phyloP scores from a whole-genome alignment of 345 rosid species.

The Microthlaspi erraticum region DNA sequence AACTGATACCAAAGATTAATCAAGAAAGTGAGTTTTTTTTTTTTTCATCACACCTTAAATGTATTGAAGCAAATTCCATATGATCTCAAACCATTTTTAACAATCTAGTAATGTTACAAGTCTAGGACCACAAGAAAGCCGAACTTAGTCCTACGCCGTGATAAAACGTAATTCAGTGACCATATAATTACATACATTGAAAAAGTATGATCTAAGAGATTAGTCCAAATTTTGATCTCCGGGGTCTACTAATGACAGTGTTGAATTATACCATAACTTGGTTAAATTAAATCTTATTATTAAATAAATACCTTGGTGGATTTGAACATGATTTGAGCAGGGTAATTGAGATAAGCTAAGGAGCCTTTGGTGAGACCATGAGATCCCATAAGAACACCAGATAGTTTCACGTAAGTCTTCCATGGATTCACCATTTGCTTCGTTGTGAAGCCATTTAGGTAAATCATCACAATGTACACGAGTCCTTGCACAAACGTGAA shows the following conservation, averaged over 20 bases:
- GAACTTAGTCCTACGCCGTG: not conserved
- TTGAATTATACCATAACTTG: not conserved
- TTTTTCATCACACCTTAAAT: not conserved
- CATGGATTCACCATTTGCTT: slow-evolving; percentile 92
- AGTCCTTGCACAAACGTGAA: slow-evolving; percentile 91
- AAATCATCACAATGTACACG: slow-evolving; percentile 70
- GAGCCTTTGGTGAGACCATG: slow-evolving; percentile 90
- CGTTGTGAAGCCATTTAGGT: slow-evolving; percentile 76
- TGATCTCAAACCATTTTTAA: not conserved
- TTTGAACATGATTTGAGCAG: slow-evolving; percentile 92
- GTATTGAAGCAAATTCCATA: not conserved
- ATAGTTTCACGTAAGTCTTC: slow-evolving; percentile 78
- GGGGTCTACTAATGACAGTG: not conserved
- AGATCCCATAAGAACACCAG: slow-evolving; percentile 86
- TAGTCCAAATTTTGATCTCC: not conserved
- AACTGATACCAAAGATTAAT: not conserved
- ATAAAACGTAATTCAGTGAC: not conserved
- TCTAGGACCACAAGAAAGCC: not conserved
- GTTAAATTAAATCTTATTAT: not conserved
- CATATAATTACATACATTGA: not conserved
- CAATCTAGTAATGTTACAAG: not conserved
- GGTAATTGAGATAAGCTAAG: slow-evolving; percentile 85
- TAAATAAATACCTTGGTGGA: slow-evolving; percentile 71
- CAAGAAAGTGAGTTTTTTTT: not conserved
- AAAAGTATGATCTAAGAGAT: not conserved